Conservation (phyloP, 2,329 filamentous ascomycete genomes). For the Fusarium verticillioides region DNA sequence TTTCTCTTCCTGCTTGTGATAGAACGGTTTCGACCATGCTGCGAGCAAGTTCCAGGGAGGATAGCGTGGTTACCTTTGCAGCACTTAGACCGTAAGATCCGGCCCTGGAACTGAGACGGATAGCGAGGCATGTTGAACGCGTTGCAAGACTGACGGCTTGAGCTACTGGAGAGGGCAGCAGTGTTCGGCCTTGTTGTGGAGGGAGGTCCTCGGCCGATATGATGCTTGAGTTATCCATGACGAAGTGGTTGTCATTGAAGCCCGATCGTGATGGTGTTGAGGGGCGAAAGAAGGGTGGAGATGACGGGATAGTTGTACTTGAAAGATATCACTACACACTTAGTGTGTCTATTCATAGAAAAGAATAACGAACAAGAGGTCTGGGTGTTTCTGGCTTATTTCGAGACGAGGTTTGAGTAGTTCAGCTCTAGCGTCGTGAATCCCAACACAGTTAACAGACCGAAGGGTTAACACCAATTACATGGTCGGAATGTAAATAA, state of each 20-base stretch:
- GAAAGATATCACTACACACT: too few species aligned
- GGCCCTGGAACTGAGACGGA: conserved; percentile 64
- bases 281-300: neutral
- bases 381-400: neutral
- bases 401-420: neutral
- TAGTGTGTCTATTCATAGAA: neutral
- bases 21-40: conserved; percentile 66
- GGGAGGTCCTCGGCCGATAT: conserved; percentile 28
- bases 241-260: conserved; percentile 15
- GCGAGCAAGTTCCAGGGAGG: conserved; percentile 67
- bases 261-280: conserved; percentile 1
- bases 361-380: neutral
- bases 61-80: conserved; percentile 66
- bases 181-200: conserved; percentile 53
- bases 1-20: conserved; percentile 62
- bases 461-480: conserved; percentile 29
- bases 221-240: conserved; percentile 38
- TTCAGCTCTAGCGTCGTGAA: neutral
- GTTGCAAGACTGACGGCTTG: conserved; percentile 70
- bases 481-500: conserved; percentile 35
- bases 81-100: conserved; percentile 64
- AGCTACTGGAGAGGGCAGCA: conserved; percentile 68
- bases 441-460: neutral
- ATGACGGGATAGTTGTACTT: neutral
- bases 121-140: conserved; percentile 67